A percentile compares a stretch with the other conserved stretches of the same genome.
phyloP scores from a whole-genome alignment of 2,329 filamentous ascomycete species.

The Pseudogymnoascus sp. region DNA sequence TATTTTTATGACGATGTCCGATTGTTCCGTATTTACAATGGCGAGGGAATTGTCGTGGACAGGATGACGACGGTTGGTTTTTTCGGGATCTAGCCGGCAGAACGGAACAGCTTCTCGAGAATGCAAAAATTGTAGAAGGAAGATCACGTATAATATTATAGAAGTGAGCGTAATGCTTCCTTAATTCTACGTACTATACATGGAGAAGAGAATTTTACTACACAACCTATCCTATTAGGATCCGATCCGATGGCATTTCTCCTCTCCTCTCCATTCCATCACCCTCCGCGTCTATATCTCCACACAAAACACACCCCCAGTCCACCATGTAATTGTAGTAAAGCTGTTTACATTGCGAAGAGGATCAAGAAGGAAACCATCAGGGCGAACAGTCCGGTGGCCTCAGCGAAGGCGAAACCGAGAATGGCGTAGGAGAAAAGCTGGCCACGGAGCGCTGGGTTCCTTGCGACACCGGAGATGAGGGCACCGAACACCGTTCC shows the following conservation, averaged over 20 bases:
- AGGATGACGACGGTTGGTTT: not conserved
- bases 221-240: slow-evolving; percentile 8
- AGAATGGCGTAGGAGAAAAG: slow-evolving; percentile 57
- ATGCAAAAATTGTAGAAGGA: not conserved
- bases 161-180: slow-evolving; percentile 8
- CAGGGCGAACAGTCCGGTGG: slow-evolving; percentile 51
- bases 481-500: slow-evolving; percentile 46
- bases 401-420: slow-evolving; percentile 57
- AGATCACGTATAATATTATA: slow-evolving; percentile 8
- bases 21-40: not conserved
- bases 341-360: slow-evolving; percentile 11
- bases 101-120: not conserved
- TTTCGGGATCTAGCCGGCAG: not conserved
- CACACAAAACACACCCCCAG: not conserved
- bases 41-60: not conserved
- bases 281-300: slow-evolving; percentile 6
- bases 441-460: slow-evolving; percentile 47
- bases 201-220: slow-evolving; percentile 8
- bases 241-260: slow-evolving; percentile 8
- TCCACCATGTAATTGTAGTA: slow-evolving; percentile 1
- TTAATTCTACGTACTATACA: slow-evolving; percentile 8
- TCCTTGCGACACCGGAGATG: slow-evolving; percentile 46
- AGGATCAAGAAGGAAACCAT: slow-evolving; percentile 33
- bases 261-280: slow-evolving; percentile 8
- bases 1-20: not conserved